A percentile compares a stretch with the other conserved stretches of the same genome.
These are phyloP conservation scores for Microdochium nivale DNA, from an alignment of 2,329 filamentous ascomycete genomes.

Conservation along the genomic window DNA sequence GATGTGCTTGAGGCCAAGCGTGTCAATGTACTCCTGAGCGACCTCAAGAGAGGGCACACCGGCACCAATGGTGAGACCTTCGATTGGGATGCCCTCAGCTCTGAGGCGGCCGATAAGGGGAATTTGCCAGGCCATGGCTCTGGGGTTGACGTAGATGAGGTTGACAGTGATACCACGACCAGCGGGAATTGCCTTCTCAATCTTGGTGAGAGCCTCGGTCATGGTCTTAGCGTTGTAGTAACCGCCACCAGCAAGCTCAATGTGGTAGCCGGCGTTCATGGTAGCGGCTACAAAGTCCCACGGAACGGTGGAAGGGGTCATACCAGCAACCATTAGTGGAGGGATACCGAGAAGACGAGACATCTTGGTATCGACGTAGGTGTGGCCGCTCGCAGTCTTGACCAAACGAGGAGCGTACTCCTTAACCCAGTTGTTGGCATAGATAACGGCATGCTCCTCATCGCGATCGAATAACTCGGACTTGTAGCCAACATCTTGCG, in stretches of 20 bases:
- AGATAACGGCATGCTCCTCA: slow-evolving; percentile 88
- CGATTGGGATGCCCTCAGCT: slow-evolving; percentile 80
- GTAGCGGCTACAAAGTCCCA: slow-evolving; percentile 90
- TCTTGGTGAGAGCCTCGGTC: slow-evolving; percentile 75
- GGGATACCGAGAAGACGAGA: slow-evolving; percentile 77
- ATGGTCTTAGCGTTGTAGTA: slow-evolving; percentile 79
- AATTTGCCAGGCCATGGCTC: slow-evolving; percentile 89
- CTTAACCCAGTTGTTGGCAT: slow-evolving; percentile 94
- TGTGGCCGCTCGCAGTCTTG: slow-evolving; percentile 81
- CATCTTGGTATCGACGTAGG: slow-evolving; percentile 95
- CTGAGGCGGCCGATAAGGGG: slow-evolving; percentile 72
- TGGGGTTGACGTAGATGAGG: slow-evolving; percentile 83
- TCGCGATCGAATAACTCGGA: slow-evolving; percentile 95
- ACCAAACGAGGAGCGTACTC: slow-evolving; percentile 90
- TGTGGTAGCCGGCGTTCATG: slow-evolving; percentile 92
- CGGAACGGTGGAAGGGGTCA: slow-evolving; percentile 83
- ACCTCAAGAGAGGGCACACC: slow-evolving; percentile 92
- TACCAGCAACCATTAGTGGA: slow-evolving; percentile 84
- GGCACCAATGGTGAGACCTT: slow-evolving; percentile 85
- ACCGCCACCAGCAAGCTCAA: slow-evolving; percentile 82
- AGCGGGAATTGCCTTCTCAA: slow-evolving; percentile 74
- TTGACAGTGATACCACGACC: slow-evolving; percentile 86
- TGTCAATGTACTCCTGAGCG: slow-evolving; percentile 88
- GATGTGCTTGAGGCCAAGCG: slow-evolving; percentile 86
- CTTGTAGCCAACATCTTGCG: slow-evolving; percentile 92